Base-by-base conservation (phyloP, 2,329 filamentous ascomycete genomes). In the Exophiala aquamarina region DNA sequence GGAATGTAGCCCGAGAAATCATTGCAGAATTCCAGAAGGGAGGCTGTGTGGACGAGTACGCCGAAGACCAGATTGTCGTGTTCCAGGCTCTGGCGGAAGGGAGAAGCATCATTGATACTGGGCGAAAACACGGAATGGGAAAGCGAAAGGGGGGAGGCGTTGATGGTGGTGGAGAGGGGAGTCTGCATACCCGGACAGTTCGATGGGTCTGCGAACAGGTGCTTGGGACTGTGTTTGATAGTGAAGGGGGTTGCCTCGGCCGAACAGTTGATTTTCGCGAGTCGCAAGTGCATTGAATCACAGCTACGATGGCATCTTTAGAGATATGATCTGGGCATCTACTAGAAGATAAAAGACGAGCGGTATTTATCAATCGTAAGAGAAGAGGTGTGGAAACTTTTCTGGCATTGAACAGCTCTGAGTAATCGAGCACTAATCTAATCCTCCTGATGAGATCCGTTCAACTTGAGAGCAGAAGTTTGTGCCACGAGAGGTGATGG, bases 31-130 rank as follows among this genome's bases (percentile, higher is more conserved):
- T 78, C 35, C 59, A 63, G 10, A 66, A 71, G 48, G 68, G 65
- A 0, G 71, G 75, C 0, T 76, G 70, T 54, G 71, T 81, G 3
- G 80, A 83, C 55, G 70, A 73, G 58, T 69, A 72, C 51, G 70
- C 81, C 71, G 66, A 76, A 34, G 81, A 83, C 61, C 80, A 83
- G 56, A 54, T 83, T 19, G 74, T 82, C 1, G 69, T 83, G 1
- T 83, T 81, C 47, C 77, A 82, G 58, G 76, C 76, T 13, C 61
- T 84, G 15, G 76, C 77, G 3, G 55, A 64, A 7, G 74, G 74
- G 1, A 57, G 21, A 29, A 70, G 68, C 50, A 37, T 40, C 1
- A 65, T 75, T 0, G 61, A 60, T 52, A 36, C 41, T 3, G 46
- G 28, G 6, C 36, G 23, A 49, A 18, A 57, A 61, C 9, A 55